A percentile compares a stretch with the other conserved stretches of the same genome.
Evolutionary conservation across 73 alveolate species (phyloP).

Genomic region (Tetrahymena borealis): DNA sequence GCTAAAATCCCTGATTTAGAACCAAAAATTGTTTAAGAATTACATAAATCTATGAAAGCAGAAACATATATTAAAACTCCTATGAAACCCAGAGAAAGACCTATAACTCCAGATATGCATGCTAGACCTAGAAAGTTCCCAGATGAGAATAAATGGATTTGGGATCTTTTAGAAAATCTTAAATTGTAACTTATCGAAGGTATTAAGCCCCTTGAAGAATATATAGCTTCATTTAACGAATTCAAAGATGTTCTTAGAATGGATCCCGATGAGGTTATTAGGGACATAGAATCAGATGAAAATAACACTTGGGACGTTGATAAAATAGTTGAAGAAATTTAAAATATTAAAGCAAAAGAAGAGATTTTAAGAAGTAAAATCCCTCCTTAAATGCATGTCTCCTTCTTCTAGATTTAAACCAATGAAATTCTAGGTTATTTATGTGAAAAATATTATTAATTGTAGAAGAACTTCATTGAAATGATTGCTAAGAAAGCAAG

Average conservation of each 20-base stretch:
- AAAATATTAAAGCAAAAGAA: conserved; percentile 76
- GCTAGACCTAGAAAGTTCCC: conserved; percentile 51
- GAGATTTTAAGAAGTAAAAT: conserved; percentile 73
- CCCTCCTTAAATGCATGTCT: conserved; percentile 85
- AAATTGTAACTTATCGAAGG: conserved; percentile 75
- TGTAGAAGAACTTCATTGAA: conserved; percentile 88
- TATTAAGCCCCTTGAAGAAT: conserved; percentile 85
- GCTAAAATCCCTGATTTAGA: conserved; percentile 92
- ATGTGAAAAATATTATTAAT: conserved; percentile 81
- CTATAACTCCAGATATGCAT: conserved; percentile 76
- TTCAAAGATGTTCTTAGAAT: conserved; percentile 80
- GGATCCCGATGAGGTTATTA: conserved; percentile 86
- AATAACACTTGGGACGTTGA: conserved; percentile 78
- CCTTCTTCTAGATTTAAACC: conserved; percentile 90
- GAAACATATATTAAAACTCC: conserved; percentile 86
- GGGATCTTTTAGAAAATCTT: conserved; percentile 79
- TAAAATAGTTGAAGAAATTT: conserved; percentile 80
- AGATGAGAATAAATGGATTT: conserved; percentile 96
- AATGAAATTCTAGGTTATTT: conserved; percentile 88
- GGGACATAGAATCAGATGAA: conserved; percentile 65
- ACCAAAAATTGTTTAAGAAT: conserved; percentile 80
- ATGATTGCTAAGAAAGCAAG: conserved; percentile 91
- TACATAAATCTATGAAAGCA: conserved; percentile 87
- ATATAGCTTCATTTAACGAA: conserved; percentile 75
- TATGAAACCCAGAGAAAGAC: conserved; percentile 83